phyloP scores from a whole-genome alignment of 2,329 filamentous ascomycete genomes.

The Colletotrichum ledebouriae region DNA sequence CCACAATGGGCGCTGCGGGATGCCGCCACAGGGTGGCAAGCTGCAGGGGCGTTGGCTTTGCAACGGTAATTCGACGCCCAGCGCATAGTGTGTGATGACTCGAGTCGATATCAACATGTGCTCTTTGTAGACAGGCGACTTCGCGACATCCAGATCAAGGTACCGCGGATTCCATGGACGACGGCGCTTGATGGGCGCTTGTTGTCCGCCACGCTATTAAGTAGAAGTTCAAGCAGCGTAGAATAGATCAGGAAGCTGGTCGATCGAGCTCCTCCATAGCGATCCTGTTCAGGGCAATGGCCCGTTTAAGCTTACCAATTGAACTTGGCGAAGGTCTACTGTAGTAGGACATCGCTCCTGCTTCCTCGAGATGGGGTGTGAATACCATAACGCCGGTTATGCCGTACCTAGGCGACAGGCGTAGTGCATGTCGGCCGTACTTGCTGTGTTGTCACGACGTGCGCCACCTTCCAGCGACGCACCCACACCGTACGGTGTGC shows the following conservation, averaged over 20 bases:
- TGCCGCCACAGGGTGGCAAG: constrained; percentile 8
- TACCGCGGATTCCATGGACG: not conserved
- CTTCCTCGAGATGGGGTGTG: constrained; percentile 23
- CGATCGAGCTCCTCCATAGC: not conserved
- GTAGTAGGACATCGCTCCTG: constrained; percentile 9
- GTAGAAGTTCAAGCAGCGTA: not conserved
- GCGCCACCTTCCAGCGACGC: not conserved
- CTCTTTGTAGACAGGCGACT: not conserved
- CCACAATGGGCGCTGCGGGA: constrained; percentile 1
- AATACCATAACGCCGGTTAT: not conserved
- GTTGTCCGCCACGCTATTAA: not conserved
- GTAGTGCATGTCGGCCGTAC: not conserved
- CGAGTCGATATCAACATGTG: constrained; percentile 13
- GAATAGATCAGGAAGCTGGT: constrained; percentile 19
- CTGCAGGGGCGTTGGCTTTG: constrained; percentile 13
- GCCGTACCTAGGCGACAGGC: not conserved
- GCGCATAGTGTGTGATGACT: constrained; percentile 5
- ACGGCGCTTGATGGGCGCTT: constrained; percentile 13
- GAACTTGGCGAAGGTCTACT: constrained; percentile 11
- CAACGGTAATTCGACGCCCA: constrained; percentile 9
- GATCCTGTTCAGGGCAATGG: constrained; percentile 14
- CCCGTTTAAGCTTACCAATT: constrained; percentile 3
- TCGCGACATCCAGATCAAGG: not conserved
- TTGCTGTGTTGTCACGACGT: constrained; percentile 6
- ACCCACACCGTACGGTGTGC: not conserved